These are phyloP conservation scores for Mortierella sp. DNA, from an alignment of 371 early-diverging fungal genomes.

Conservation along the genomic window DNA sequence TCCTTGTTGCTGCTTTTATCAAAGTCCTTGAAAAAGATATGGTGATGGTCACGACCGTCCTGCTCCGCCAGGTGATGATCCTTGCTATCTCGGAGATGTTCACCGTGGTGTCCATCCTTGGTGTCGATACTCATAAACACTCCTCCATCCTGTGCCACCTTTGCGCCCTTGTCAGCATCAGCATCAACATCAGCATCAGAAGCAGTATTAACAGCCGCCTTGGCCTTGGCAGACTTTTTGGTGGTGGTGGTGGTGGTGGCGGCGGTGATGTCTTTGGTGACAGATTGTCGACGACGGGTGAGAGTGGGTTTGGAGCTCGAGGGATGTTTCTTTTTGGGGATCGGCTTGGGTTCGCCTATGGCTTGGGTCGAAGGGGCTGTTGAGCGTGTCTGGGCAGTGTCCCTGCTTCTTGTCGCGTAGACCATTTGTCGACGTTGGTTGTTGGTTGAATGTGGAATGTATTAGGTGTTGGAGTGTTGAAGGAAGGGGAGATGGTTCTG, in stretches of 20 bases:
- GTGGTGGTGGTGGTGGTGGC: background rate
- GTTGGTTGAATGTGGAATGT: background rate
- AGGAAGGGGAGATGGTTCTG: background rate
- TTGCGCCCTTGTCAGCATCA: background rate
- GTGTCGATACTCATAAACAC: background rate
- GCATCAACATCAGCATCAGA: too few species aligned
- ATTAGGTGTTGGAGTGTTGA: background rate
- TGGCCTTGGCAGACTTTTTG: background rate
- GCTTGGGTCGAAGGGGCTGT: background rate
- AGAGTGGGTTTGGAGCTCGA: background rate
- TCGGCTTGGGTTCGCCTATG: slow-evolving; percentile 2
- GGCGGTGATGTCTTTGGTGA: background rate
- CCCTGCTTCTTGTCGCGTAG: slow-evolving; percentile 22
- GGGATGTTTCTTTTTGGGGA: slow-evolving; percentile 12
- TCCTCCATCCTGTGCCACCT: background rate
- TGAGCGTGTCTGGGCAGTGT: background rate
- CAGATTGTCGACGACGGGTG: background rate
- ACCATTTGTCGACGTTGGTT: slow-evolving; percentile 4
- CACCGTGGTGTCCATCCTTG: background rate
- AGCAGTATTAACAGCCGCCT: background rate
- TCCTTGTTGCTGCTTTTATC: background rate
- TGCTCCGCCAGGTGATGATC: slow-evolving; percentile 25
- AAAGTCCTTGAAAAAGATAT: slow-evolving; percentile 33
- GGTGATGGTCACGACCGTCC: slow-evolving; percentile 22
- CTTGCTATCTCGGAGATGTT: slow-evolving; percentile 12